Percentiles rank a stretch among this genome's conserved stretches.
Evolutionary conservation across 2,329 filamentous ascomycete genomes (phyloP).

Genomic region (Monosporascus cannonballus): DNA sequence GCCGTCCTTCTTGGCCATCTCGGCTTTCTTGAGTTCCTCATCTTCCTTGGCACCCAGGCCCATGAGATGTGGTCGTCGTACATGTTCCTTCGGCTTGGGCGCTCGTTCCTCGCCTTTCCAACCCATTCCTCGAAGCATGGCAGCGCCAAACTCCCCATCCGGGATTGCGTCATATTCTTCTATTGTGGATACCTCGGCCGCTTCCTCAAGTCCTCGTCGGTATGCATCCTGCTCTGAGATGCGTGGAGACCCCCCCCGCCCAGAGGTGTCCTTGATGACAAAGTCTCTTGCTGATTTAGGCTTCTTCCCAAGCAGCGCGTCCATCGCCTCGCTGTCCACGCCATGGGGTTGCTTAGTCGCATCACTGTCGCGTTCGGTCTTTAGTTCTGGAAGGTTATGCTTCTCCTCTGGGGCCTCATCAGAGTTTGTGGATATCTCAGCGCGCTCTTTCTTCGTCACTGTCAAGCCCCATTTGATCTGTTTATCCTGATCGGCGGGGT

Average conservation of each 20-base stretch:
- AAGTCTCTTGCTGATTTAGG: conserved; percentile 39
- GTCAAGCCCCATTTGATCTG: conserved; percentile 32
- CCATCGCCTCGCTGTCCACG: conserved; percentile 52
- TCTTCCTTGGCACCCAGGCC: conserved; percentile 86
- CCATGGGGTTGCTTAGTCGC: conserved; percentile 7
- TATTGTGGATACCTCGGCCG: conserved; percentile 69
- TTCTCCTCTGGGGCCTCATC: conserved; percentile 8
- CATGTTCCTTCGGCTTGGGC: conserved; percentile 51
- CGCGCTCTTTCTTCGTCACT: conserved; percentile 21
- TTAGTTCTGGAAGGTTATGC: conserved; percentile 4
- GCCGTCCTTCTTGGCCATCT: conserved; percentile 41
- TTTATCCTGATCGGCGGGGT: conserved; percentile 27
- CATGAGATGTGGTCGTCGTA: conserved; percentile 71
- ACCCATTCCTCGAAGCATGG: conserved; percentile 86
- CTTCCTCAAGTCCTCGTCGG: conserved; percentile 59
- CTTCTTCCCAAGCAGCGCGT: conserved; percentile 57
- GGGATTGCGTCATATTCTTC: conserved; percentile 85
- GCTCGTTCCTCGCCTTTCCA: conserved; percentile 69
- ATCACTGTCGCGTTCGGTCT: conserved; percentile 9
- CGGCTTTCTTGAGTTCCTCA: conserved; percentile 62
- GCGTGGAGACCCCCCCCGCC: conserved; percentile 13
- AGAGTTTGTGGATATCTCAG: conserved; percentile 6
- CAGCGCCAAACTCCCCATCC: conserved; percentile 90
- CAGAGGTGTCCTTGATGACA: conserved; percentile 38
- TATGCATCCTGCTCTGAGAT: conserved; percentile 63